Evolutionary conservation across 2,329 filamentous ascomycete species (phyloP).

Genomic region (Sporothrix variecibatus): DNA sequence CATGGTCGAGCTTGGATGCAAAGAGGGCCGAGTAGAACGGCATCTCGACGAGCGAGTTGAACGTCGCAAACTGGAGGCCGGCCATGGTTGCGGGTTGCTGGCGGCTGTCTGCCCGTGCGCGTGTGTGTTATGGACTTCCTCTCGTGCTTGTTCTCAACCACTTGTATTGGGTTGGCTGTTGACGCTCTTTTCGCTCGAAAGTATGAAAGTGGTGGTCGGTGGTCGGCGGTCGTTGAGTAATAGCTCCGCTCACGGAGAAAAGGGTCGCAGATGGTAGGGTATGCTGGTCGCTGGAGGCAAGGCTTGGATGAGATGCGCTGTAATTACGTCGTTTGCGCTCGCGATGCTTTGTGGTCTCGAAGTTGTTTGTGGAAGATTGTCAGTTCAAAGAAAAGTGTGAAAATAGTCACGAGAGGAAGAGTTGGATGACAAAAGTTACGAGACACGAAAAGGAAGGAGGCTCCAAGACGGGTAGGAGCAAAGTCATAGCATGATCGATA

Average conservation of each 20-base stretch:
- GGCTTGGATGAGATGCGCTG: neutral
- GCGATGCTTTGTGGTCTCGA: neutral
- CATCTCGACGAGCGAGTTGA: conserved; percentile 90
- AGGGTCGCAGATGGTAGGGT: neutral
- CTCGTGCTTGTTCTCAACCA: neutral
- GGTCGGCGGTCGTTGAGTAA: neutral
- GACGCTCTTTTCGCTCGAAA: neutral
- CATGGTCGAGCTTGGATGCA: conserved; percentile 90
- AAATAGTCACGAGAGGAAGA: conserved; percentile 5
- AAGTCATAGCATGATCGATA: neutral
- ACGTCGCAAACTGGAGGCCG: conserved; percentile 74
- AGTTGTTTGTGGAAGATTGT: neutral
- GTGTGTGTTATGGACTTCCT: neutral
- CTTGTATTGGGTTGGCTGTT: neutral
- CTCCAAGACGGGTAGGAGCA: neutral
- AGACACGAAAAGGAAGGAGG: neutral
- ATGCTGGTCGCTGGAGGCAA: neutral
- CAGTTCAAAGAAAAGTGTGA: neutral
- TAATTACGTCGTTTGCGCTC: neutral
- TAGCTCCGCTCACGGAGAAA: conserved; percentile 14
- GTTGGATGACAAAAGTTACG: neutral
- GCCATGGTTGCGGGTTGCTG: conserved; percentile 46
- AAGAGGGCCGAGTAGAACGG: conserved; percentile 95
- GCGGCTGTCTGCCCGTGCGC: neutral
- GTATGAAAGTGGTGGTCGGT: neutral